Evolutionary conservation across 352 stramenopile species (phyloP).

Genomic region (Phytopythium litorale): DNA sequence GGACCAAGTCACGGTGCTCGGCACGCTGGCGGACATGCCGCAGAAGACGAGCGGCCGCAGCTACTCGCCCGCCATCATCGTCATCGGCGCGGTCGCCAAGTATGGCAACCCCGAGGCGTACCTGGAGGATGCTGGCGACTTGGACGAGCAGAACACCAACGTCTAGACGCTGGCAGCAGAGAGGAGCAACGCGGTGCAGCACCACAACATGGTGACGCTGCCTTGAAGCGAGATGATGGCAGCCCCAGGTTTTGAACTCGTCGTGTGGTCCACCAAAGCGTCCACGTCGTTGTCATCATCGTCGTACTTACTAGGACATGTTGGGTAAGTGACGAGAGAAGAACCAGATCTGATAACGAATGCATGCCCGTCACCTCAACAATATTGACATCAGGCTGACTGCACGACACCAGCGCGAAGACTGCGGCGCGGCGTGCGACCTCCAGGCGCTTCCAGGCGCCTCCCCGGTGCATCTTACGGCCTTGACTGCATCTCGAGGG

Average conservation of each 20-base stretch:
- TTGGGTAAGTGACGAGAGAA: not conserved
- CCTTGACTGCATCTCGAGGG: not conserved
- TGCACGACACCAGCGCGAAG: not conserved
- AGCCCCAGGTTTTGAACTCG: not conserved
- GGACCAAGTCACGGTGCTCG: slow-evolving; percentile 47
- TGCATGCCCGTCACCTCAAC: not conserved
- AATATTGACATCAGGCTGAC: no score
- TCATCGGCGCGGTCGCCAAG: slow-evolving; percentile 54
- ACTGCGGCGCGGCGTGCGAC: not conserved
- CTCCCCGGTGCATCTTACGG: not conserved
- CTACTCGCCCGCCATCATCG: slow-evolving; percentile 72
- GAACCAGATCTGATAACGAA: slow-evolving; percentile 4
- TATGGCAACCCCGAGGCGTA: slow-evolving; percentile 55
- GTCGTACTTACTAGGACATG: not conserved
- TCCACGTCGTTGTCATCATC: not conserved
- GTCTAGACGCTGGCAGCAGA: slow-evolving; percentile 8
- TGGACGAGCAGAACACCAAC: slow-evolving; percentile 23
- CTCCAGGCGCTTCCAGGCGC: not conserved
- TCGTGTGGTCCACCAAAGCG: not conserved
- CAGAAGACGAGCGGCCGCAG: slow-evolving; percentile 40
- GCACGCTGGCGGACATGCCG: slow-evolving; percentile 46
- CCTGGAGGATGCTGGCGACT: slow-evolving; percentile 41
- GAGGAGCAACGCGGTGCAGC: not conserved
- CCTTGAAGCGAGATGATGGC: not conserved
- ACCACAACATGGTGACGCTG: not conserved